Evolutionary conservation across 176 grass and related monocot genomes (phyloP).

Genomic region (Rhynchospora breviuscula): DNA sequence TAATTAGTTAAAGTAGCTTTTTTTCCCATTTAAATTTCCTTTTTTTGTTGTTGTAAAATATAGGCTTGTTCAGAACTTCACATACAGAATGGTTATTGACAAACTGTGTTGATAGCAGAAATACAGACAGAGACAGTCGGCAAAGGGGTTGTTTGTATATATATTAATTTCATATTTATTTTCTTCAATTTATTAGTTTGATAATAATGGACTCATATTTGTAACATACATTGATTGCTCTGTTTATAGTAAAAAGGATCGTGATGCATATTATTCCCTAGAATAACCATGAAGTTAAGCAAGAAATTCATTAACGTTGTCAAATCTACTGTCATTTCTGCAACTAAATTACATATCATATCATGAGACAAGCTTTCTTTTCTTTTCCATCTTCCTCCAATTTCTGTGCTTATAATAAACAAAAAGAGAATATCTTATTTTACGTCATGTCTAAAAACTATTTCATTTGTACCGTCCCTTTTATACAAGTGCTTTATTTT

Average conservation of each 20-base stretch:
- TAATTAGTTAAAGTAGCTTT: neutral
- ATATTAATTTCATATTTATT: neutral
- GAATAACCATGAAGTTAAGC: neutral
- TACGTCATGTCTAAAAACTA: neutral
- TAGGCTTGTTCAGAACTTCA: neutral
- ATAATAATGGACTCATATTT: neutral
- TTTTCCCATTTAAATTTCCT: neutral
- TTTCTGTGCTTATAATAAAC: neutral
- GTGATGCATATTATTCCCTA: neutral
- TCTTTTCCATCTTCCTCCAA: constrained; percentile 22
- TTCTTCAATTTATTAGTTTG: neutral
- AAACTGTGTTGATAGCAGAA: neutral
- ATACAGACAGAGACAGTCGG: neutral
- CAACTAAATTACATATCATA: constrained; percentile 33
- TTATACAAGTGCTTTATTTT: constrained; percentile 32
- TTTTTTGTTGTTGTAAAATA: neutral
- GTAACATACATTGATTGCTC: neutral
- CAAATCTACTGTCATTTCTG: constrained; percentile 30
- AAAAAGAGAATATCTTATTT: neutral
- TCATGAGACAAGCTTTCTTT: neutral
- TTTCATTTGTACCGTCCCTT: neutral
- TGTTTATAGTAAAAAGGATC: neutral
- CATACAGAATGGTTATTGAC: neutral
- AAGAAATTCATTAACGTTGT: neutral
- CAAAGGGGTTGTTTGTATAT: neutral